Conservation (phyloP, 139 green algal genomes). For the Deuterostichococcus epilithicus region DNA sequence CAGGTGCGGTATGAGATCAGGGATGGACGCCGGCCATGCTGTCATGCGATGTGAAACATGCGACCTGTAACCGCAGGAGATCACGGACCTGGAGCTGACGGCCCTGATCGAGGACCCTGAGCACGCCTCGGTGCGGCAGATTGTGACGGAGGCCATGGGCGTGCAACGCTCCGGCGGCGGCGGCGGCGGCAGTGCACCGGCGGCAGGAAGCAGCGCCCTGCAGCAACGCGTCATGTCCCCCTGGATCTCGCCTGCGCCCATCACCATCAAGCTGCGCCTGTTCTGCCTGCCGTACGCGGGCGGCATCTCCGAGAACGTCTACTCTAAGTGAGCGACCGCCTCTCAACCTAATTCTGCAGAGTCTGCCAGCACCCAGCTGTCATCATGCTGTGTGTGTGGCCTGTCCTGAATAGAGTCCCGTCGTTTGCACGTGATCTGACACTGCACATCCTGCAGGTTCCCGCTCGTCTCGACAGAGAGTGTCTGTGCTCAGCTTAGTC, state of each 20-base stretch:
- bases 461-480: neutral
- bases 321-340: constrained; percentile 20
- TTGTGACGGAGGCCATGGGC: constrained; percentile 11
- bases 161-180: neutral
- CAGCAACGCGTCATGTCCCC: neutral
- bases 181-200: neutral
- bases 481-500: neutral
- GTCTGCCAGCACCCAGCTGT: too few species aligned
- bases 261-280: constrained; percentile 34
- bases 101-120: constrained; percentile 27
- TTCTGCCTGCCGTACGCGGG: constrained; percentile 48
- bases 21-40: too few species aligned
- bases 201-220: neutral
- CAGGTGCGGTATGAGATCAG: too few species aligned
- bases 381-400: too few species aligned
- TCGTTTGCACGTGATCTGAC: neutral
- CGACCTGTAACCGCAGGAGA: constrained; percentile 21
- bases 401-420: neutral
- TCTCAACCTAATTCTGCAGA: too few species aligned
- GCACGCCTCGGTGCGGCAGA: constrained; percentile 7
- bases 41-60: too few species aligned
- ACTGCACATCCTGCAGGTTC: neutral
- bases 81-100: constrained; percentile 6
- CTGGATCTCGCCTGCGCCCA: constrained; percentile 26
- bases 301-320: constrained; percentile 43